These are phyloP conservation scores for Juncus effusus DNA, from an alignment of 176 grass and related monocot species.

Conservation along the genomic window DNA sequence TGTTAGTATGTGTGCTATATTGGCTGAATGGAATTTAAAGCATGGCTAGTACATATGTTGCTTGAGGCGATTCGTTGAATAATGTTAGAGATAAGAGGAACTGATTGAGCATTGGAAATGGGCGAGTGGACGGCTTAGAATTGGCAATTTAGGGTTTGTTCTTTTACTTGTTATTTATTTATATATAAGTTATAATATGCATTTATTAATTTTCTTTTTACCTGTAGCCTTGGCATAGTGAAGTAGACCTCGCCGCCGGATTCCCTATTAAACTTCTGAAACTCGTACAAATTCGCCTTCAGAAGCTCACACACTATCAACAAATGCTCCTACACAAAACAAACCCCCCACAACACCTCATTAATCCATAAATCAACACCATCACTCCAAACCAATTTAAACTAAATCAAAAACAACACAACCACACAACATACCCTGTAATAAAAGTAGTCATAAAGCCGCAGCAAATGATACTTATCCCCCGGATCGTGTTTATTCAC, in stretches of 20 bases:
- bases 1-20: background rate
- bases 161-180: background rate
- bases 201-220: conserved; percentile 13
- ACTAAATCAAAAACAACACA: conserved; percentile 15
- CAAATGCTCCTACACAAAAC: conserved; percentile 78
- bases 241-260: conserved; percentile 99
- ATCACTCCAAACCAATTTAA: conserved; percentile 9
- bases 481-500: conserved; percentile 96
- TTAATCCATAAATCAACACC: background rate
- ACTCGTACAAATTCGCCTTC: conserved; percentile 98
- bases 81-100: too few species aligned
- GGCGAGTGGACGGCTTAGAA: too few species aligned
- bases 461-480: conserved; percentile 88
- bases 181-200: background rate
- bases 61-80: too few species aligned
- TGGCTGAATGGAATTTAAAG: too few species aligned
- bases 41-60: too few species aligned
- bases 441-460: conserved; percentile 98
- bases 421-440: conserved; percentile 66
- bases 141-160: background rate
- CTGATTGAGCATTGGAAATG: too few species aligned
- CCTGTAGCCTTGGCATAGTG: conserved; percentile 98
- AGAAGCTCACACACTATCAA: conserved; percentile 99
- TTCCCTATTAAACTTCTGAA: conserved; percentile 99
- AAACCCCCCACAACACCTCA: background rate